Evolutionary conservation across 2,329 filamentous ascomycete genomes (phyloP).

Genomic region (Neonectria punicea): DNA sequence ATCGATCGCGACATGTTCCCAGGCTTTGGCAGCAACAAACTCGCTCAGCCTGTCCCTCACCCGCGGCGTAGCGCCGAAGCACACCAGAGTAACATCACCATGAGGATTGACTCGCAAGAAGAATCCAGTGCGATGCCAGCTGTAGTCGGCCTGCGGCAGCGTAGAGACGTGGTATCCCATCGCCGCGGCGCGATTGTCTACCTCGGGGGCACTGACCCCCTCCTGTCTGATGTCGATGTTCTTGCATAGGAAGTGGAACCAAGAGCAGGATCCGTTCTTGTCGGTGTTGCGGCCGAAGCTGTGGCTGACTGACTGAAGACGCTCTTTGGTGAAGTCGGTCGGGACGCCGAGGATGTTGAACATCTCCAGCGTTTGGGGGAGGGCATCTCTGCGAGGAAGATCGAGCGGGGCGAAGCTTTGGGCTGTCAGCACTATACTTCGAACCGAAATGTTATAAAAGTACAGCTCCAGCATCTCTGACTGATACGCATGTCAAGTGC

Average conservation of each 20-base stretch:
- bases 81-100: conserved; percentile 35
- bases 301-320: conserved; percentile 46
- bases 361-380: conserved; percentile 40
- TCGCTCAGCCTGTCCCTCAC: conserved; percentile 38
- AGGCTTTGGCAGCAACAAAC: conserved; percentile 38
- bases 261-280: conserved; percentile 40
- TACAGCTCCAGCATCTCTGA: neutral
- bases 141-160: conserved; percentile 44
- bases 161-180: conserved; percentile 39
- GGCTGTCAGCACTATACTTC: conserved; percentile 5
- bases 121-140: conserved; percentile 43
- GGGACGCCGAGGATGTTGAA: conserved; percentile 46
- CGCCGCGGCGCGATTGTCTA: conserved; percentile 39
- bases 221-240: conserved; percentile 41
- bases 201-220: conserved; percentile 30
- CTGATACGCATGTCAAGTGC: neutral
- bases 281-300: conserved; percentile 46
- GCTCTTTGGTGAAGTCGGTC: conserved; percentile 45
- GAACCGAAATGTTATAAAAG: neutral
- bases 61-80: conserved; percentile 39
- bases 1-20: conserved; percentile 37
- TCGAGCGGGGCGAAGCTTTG: conserved; percentile 46
- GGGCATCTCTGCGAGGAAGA: conserved; percentile 36
- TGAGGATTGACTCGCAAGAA: conserved; percentile 38
- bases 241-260: conserved; percentile 52